Evolutionary conservation across 2,329 filamentous ascomycete species (phyloP), one percentile per base, ranked within the genome.

Genomic region (Emergomyces pasteurianus): DNA sequence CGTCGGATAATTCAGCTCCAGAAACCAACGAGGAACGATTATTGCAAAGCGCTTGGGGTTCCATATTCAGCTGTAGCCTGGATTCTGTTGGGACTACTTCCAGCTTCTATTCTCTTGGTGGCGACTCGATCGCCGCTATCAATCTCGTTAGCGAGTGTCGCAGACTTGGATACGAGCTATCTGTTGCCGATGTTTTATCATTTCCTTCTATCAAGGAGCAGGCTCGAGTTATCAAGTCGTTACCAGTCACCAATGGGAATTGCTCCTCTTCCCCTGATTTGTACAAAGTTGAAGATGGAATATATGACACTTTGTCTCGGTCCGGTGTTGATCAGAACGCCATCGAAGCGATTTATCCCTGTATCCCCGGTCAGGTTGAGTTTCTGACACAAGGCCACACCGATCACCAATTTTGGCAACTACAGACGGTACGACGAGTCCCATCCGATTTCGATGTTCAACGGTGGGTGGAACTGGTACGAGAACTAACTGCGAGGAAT

Each of bases 341-440:
- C 31, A 61, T 64, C 23, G 62, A 67, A 47, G 60, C 62, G n/a
- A 60, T 68, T 9, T 66, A 62, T 56, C 66, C 65, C 12, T 63
- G 60, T 36, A 31, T 53, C 14, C 62, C 65, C 0, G 64, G 64
- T 9, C 64, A 65, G 40, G 59, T 46, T n/a, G 66, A 65, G 28
- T 65, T 68, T 43, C 23, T 66, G 12, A 60, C 40, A 14, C 65
- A 65, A 83, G 12, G 74, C 74, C 36, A 66, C 71, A 4, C 74
- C 74, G 68, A 77, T 63, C 2, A 72, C 72, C 1, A 78, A 84
- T 1, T 95, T 95, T 67, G 64, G 65, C 47, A 58, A n/a, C 54
- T 65, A 69, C 84, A 81, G 68, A 95, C 95, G 69, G 82, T 82
- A 54, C 83, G 89, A 60, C 72, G 86, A 0, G 81, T 95, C 62